These are phyloP conservation scores for Evernia prunastri DNA, from an alignment of 495 filamentous ascomycete genomes.

Conservation along the genomic window DNA sequence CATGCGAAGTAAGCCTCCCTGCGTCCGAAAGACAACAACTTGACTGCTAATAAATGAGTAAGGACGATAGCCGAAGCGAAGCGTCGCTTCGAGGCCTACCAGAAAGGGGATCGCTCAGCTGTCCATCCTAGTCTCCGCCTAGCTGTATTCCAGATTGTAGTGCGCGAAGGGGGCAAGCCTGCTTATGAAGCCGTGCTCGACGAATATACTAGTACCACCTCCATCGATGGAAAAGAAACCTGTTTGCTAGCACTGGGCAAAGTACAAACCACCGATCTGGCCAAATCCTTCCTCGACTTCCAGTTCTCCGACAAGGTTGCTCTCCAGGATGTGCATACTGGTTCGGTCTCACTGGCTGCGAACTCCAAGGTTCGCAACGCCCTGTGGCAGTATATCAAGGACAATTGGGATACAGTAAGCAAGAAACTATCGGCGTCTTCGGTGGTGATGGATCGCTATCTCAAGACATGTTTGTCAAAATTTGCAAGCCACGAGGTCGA, in stretches of 20 bases:
- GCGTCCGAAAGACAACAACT: conserved; percentile 7
- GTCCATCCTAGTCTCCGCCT: conserved; percentile 74
- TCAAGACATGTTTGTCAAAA: conserved; percentile 67
- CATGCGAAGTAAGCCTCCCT: conserved; percentile 56
- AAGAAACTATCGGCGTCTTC: conserved; percentile 68
- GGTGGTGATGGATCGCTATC: conserved; percentile 79
- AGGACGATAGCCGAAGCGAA: conserved; percentile 65
- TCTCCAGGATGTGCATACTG: conserved; percentile 79
- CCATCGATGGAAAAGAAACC: conserved; percentile 86
- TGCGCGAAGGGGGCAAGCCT: conserved; percentile 57
- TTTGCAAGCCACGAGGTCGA: conserved; percentile 65
- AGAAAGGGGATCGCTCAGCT: conserved; percentile 56
- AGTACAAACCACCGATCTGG: conserved; percentile 59
- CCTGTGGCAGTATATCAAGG: conserved; percentile 78
- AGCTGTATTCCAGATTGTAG: conserved; percentile 71
- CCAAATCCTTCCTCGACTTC: conserved; percentile 65
- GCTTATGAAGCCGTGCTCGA: conserved; percentile 71
- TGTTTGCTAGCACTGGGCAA: conserved; percentile 70
- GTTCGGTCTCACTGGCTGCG: conserved; percentile 59
- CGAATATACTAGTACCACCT: conserved; percentile 71
- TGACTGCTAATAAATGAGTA: conserved; percentile 25
- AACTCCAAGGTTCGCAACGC: conserved; percentile 63
- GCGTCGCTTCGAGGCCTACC: conserved; percentile 68
- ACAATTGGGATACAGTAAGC: conserved; percentile 65
- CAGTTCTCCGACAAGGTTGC: conserved; percentile 72